Percentiles rank a stretch among this genome's conserved stretches.
These are phyloP conservation scores for Zalaria sp. DNA, from an alignment of 2,329 filamentous ascomycete genomes.

Conservation along the genomic window DNA sequence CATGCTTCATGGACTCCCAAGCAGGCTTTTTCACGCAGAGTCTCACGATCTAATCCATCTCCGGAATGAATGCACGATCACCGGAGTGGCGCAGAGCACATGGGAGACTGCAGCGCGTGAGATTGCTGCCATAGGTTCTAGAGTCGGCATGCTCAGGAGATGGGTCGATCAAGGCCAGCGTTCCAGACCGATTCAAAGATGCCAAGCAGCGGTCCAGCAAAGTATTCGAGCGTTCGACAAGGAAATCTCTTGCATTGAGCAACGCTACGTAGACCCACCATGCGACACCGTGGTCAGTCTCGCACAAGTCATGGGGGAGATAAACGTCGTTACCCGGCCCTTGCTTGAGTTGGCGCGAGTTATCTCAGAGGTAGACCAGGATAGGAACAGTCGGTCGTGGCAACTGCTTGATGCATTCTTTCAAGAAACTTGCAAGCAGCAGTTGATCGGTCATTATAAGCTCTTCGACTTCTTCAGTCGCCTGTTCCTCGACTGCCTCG, in stretches of 20 bases:
- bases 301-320: conserved; percentile 43
- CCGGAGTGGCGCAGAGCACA: conserved; percentile 10
- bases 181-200: conserved; percentile 47
- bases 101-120: conserved; percentile 25
- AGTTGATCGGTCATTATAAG: conserved; percentile 50
- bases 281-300: conserved; percentile 51
- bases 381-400: conserved; percentile 39
- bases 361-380: conserved; percentile 40
- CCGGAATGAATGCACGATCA: conserved; percentile 1
- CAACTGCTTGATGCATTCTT: conserved; percentile 69
- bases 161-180: conserved; percentile 28
- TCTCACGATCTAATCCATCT: conserved; percentile 11
- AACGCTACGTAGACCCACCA: conserved; percentile 40
- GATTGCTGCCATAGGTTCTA: conserved; percentile 35
- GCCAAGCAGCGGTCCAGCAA: conserved; percentile 48
- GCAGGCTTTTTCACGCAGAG: conserved; percentile 48
- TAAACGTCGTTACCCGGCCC: conserved; percentile 39
- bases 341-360: conserved; percentile 48
- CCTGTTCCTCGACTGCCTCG: conserved; percentile 70
- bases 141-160: conserved; percentile 31
- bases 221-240: conserved; percentile 45
- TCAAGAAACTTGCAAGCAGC: conserved; percentile 52
- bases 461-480: conserved; percentile 50
- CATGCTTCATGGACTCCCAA: conserved; percentile 70
- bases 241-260: conserved; percentile 45